Evolutionary conservation across 176 grass and related monocot species (phyloP), one percentile per base, ranked within the genome.

Genomic region (Eleusine indica): DNA sequence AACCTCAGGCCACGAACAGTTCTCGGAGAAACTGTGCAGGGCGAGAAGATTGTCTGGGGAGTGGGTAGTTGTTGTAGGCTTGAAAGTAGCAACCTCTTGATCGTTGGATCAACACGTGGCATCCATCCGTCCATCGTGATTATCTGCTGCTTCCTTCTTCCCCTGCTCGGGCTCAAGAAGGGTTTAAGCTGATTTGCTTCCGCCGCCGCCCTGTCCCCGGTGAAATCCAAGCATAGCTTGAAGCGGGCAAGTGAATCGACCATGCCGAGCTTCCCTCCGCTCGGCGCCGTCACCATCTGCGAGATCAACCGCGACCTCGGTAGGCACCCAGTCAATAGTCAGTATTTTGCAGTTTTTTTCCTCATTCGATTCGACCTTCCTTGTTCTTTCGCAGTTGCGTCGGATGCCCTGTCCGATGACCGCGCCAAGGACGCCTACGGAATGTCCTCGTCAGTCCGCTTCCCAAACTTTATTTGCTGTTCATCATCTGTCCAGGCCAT

Each of bases 231-330:
- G 28, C 58, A n/a, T 30, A 0, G 2, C 21, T 0, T 14, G 16
- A 7, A 51, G 56, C 77, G 5, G 43, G 15, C 72, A n/a, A 54
- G 22, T 43, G 22, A 70, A 1, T 56, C 61, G 32, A 51, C 82
- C 29, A 95, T 98, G 96, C 93, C 87, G 74, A 94, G 89, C 83
- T 87, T 93, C 86, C 93, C 96, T 5, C 93, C 85, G 43, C 89
- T 85, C 3, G 96, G 96, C 80, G 87, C 56, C 68, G 83, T 95
- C 85, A 98, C 96, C 83, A 22, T 98, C 69, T 98, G 96, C 87
- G 96, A 98, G 76, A 94, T 98, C 77, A 98, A 92, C 89, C 96
- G 96, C 66, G 87, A 94, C 84, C 86, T 98, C 18, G 83, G 96
- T 98, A 39, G 1, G 60, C 25, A 15, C 21, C 46, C 48, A 57